These are phyloP conservation scores for Phytophthora rubi DNA, from an alignment of 352 stramenopile species.

Conservation along the genomic window DNA sequence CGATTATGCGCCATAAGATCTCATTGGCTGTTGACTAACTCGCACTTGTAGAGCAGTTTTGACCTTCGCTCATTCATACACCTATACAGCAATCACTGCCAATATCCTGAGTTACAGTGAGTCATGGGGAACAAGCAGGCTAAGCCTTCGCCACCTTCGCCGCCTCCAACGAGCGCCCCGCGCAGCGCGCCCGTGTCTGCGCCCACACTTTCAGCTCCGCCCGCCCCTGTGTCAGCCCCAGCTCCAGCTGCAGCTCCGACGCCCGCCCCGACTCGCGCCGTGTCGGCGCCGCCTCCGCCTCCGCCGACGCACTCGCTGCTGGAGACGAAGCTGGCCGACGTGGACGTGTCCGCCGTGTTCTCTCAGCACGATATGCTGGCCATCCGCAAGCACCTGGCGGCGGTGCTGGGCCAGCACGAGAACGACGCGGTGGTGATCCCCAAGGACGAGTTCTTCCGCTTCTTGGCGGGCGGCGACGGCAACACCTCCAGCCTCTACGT, in stretches of 20 bases:
- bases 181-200: slow-evolving; percentile 13
- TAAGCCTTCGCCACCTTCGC: slow-evolving; percentile 56
- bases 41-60: neutral
- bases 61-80: neutral
- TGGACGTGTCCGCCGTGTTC: slow-evolving; percentile 82
- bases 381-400: slow-evolving; percentile 78
- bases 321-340: slow-evolving; percentile 72
- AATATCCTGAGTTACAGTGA: neutral
- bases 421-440: slow-evolving; percentile 79
- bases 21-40: neutral
- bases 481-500: slow-evolving; percentile 80
- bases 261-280: slow-evolving; percentile 15
- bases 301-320: slow-evolving; percentile 48
- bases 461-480: slow-evolving; percentile 71
- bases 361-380: slow-evolving; percentile 77
- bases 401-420: slow-evolving; percentile 70
- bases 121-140: slow-evolving; percentile 87
- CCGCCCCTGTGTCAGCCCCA: slow-evolving; percentile 5
- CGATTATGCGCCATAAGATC: neutral
- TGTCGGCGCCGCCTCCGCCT: slow-evolving; percentile 18
- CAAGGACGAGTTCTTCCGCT: slow-evolving; percentile 89
- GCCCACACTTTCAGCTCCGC: slow-evolving; percentile 2
- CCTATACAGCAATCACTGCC: neutral
- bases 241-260: slow-evolving; percentile 7
- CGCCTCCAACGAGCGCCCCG: slow-evolving; percentile 18